Conservation (phyloP, 306 rosid species). For the Purshia tridentata region DNA sequence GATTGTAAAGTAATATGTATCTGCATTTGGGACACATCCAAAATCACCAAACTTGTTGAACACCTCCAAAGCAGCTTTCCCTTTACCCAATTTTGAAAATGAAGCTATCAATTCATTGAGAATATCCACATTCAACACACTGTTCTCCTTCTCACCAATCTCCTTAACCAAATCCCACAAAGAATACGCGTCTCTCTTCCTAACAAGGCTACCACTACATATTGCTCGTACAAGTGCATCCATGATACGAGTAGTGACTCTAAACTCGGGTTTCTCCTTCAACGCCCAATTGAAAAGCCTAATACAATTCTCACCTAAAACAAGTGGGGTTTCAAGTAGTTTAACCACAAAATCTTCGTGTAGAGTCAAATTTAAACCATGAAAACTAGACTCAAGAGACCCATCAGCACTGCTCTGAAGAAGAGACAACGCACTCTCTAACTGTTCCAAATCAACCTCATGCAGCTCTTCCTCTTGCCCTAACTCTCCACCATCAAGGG, state of each 20-base stretch:
- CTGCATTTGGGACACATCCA: slow-evolving; percentile 54
- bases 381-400: slow-evolving; percentile 53
- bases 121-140: slow-evolving; percentile 32
- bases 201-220: slow-evolving; percentile 19
- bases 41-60: slow-evolving; percentile 52
- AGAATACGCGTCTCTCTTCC: slow-evolving; percentile 40
- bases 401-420: slow-evolving; percentile 45
- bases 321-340: slow-evolving; percentile 45
- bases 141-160: slow-evolving; percentile 46
- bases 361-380: slow-evolving; percentile 41
- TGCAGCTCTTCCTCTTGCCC: slow-evolving; percentile 21
- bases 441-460: slow-evolving; percentile 49
- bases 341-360: slow-evolving; percentile 46
- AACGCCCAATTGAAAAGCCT: slow-evolving; percentile 66
- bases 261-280: slow-evolving; percentile 44
- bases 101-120: slow-evolving; percentile 51
- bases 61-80: slow-evolving; percentile 62
- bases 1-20: slow-evolving; percentile 53
- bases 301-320: slow-evolving; percentile 55
- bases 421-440: slow-evolving; percentile 51
- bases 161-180: slow-evolving; percentile 72
- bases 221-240: slow-evolving; percentile 46
- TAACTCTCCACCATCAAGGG: slow-evolving; percentile 7
- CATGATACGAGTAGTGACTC: slow-evolving; percentile 37
- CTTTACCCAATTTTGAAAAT: slow-evolving; percentile 67